Evolutionary conservation across 768 basidiomycete genomes (phyloP).

Genomic region (Phaffia australis): DNA sequence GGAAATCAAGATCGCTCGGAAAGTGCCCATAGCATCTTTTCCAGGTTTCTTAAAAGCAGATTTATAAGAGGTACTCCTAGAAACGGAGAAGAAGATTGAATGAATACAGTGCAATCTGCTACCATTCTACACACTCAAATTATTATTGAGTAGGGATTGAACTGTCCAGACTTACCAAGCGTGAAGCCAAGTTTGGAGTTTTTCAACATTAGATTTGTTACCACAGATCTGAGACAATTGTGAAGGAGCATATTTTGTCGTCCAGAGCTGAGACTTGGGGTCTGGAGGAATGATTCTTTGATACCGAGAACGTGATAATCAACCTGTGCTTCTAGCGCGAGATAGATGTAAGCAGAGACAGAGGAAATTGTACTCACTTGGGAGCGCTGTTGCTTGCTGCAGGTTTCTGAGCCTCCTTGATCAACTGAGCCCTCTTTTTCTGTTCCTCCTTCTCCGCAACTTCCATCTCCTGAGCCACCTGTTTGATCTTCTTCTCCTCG

Average conservation of each 20-base stretch:
- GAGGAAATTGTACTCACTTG: too few species aligned
- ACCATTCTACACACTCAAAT: neutral
- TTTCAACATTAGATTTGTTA: constrained; percentile 85
- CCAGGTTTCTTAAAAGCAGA: constrained; percentile 86
- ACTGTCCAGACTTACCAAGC: constrained; percentile 56
- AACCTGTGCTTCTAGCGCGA: neutral
- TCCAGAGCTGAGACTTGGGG: constrained; percentile 64
- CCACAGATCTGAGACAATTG: constrained; percentile 83
- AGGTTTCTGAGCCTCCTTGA: constrained; percentile 45
- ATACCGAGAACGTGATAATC: neutral
- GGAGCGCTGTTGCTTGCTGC: neutral
- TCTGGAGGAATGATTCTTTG: constrained; percentile 19
- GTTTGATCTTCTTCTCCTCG: constrained; percentile 63
- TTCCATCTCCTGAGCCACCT: constrained; percentile 63
- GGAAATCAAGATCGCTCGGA: constrained; percentile 75
- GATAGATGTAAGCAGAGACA: neutral
- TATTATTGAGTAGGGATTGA: neutral
- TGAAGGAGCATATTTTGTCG: constrained; percentile 84
- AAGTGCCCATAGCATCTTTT: constrained; percentile 74
- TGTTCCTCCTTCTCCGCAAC: constrained; percentile 37
- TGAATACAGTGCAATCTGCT: constrained; percentile 7
- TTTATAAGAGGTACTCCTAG: constrained; percentile 63
- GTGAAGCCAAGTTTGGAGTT: constrained; percentile 71
- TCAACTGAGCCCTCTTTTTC: constrained; percentile 41
- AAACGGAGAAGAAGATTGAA: neutral